These are phyloP conservation scores for Magnusiomyces tetraspermus DNA, from an alignment of 1,139 yeast species.

Conservation along the genomic window DNA sequence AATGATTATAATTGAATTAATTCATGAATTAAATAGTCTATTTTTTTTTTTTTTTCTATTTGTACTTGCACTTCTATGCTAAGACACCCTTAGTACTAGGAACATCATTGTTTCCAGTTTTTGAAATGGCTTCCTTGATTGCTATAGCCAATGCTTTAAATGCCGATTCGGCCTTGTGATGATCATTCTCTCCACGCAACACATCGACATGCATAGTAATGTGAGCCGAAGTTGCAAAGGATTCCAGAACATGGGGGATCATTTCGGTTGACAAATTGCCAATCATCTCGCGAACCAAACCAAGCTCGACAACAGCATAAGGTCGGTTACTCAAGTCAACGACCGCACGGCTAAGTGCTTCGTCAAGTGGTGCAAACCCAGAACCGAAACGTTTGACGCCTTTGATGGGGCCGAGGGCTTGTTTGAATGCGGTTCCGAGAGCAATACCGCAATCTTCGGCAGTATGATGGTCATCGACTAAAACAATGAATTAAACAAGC, in stretches of 20 bases:
- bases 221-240: slow-evolving; percentile 87
- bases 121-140: slow-evolving; percentile 70
- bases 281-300: slow-evolving; percentile 81
- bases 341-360: slow-evolving; percentile 89
- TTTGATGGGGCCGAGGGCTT: slow-evolving; percentile 78
- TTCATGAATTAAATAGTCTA: too few species aligned
- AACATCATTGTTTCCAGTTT: slow-evolving; percentile 79
- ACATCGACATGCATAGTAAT: slow-evolving; percentile 92
- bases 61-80: too few species aligned
- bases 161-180: slow-evolving; percentile 92
- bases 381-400: slow-evolving; percentile 92
- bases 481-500: too few species aligned
- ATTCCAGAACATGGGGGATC: slow-evolving; percentile 93
- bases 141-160: slow-evolving; percentile 95
- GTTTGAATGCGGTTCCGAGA: slow-evolving; percentile 77
- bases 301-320: slow-evolving; percentile 79
- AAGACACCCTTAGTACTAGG: slow-evolving; percentile 96
- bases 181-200: slow-evolving; percentile 86
- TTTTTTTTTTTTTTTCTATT: too few species aligned
- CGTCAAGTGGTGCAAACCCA: slow-evolving; percentile 94
- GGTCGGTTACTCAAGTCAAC: slow-evolving; percentile 92
- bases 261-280: slow-evolving; percentile 91
- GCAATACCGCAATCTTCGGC: slow-evolving; percentile 95
- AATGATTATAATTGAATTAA: not conserved
- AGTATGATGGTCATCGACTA: slow-evolving; percentile 86